A percentile compares a stretch with the other conserved stretches of the same genome.
Conservation (phyloP, 306 rosid genomes). For the Quercus suber region DNA sequence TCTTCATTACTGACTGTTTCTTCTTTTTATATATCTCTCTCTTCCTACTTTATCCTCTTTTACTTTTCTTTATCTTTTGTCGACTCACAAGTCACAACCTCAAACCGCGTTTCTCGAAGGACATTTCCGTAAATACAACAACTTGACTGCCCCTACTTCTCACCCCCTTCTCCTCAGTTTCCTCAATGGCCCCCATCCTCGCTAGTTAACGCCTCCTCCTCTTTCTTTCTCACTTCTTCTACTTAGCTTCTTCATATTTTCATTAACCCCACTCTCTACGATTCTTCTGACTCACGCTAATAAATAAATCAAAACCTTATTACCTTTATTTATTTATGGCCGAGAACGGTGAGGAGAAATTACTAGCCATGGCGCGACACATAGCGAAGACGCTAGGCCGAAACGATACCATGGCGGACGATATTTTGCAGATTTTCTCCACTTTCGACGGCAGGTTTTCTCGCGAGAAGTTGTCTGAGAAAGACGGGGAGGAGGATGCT, state of each 20-base stretch:
- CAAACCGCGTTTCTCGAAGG: slow-evolving; percentile 56
- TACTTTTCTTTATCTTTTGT: neutral
- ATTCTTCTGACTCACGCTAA: neutral
- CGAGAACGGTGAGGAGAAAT: slow-evolving; percentile 93
- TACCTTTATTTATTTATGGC: slow-evolving; percentile 39
- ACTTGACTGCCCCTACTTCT: neutral
- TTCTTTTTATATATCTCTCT: neutral
- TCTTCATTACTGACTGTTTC: neutral
- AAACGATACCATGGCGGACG: slow-evolving; percentile 78
- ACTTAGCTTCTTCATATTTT: neutral
- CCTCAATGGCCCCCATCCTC: neutral
- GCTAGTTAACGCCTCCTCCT: no score
- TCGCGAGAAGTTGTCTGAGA: slow-evolving; percentile 72
- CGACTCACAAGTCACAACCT: neutral
- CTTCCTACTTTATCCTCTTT: neutral
- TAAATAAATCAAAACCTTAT: neutral
- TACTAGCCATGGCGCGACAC: slow-evolving; percentile 89
- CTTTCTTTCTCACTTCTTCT: no score
- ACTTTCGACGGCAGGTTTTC: slow-evolving; percentile 93
- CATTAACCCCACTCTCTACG: neutral
- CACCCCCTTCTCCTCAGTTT: neutral
- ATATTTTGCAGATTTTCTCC: slow-evolving; percentile 84
- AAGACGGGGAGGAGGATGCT: slow-evolving; percentile 35
- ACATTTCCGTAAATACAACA: slow-evolving; percentile 8
- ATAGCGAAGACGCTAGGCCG: slow-evolving; percentile 87